phyloP scores from a whole-genome alignment of 2,329 filamentous ascomycete species.

The Arthrobotrys conoides region DNA sequence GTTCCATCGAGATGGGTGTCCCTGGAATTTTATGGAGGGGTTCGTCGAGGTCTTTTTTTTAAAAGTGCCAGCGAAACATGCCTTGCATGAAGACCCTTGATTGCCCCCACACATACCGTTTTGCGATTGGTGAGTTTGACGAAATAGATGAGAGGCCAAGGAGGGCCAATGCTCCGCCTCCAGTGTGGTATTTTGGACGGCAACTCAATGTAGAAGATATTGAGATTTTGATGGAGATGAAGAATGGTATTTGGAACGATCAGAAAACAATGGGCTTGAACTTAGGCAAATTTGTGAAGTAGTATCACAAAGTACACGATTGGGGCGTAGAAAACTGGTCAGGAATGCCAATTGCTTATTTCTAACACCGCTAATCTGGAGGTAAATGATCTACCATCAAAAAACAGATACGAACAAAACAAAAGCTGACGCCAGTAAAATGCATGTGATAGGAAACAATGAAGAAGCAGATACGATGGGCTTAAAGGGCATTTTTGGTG shows the following conservation, averaged over 20 bases:
- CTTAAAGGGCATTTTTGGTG: conserved; percentile 24
- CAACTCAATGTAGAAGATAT: conserved; percentile 1
- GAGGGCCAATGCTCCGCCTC: conserved; percentile 1
- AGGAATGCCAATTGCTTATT: too few relatives aligned
- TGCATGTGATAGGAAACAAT: not conserved
- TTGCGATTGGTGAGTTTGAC: conserved; percentile 22
- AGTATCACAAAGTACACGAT: too few relatives aligned
- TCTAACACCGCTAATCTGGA: too few relatives aligned
- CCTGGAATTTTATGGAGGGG: not conserved
- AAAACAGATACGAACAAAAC: too few relatives aligned
- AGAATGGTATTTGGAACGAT: not conserved
- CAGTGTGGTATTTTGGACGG: conserved; percentile 5
- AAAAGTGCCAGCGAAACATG: conserved; percentile 26
- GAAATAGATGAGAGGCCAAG: conserved; percentile 3
- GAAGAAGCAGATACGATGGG: not conserved
- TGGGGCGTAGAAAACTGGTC: too few relatives aligned
- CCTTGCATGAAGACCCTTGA: conserved; percentile 23
- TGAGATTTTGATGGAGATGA: not conserved
- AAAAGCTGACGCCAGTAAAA: not conserved
- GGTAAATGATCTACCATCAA: too few relatives aligned
- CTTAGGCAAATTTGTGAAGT: not conserved
- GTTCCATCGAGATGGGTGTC: conserved; percentile 13
- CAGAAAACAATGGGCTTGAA: not conserved
- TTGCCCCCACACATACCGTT: conserved; percentile 9
- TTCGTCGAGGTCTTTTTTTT: not conserved